These are phyloP conservation scores for Fusarium compactum DNA, from an alignment of 2,329 filamentous ascomycete genomes.

Conservation along the genomic window DNA sequence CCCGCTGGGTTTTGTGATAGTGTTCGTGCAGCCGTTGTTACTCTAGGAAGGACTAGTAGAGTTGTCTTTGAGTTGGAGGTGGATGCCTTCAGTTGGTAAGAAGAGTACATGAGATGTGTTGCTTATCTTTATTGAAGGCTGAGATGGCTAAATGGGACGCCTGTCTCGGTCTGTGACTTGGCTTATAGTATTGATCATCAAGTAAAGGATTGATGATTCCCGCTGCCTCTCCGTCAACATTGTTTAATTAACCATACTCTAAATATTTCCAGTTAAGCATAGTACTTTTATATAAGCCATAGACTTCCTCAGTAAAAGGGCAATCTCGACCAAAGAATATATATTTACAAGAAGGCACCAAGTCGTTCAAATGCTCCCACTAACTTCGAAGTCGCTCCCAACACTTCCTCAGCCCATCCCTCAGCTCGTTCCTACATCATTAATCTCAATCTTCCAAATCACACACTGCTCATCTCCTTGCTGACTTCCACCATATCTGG, in stretches of 20 bases:
- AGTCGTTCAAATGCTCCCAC: background rate
- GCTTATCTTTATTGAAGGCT: background rate
- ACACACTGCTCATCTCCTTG: conserved; percentile 12
- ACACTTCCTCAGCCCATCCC: too few relatives aligned
- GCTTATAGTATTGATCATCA: too few relatives aligned
- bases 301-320: too few relatives aligned
- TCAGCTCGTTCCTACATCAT: conserved; percentile 15
- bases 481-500: conserved; percentile 15
- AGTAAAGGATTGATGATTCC: too few relatives aligned
- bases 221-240: too few relatives aligned
- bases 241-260: too few relatives aligned
- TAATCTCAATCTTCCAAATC: conserved; percentile 14
- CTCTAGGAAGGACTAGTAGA: background rate
- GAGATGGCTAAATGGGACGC: too few relatives aligned
- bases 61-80: background rate
- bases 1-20: background rate
- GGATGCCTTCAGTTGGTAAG: background rate
- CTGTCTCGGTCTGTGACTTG: too few relatives aligned
- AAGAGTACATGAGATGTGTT: background rate
- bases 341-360: too few relatives aligned
- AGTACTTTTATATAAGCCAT: too few relatives aligned
- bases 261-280: too few relatives aligned
- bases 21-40: background rate
- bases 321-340: too few relatives aligned
- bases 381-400: background rate